Percentiles rank a stretch among this genome's conserved stretches.
Evolutionary conservation across 441 rosid species (phyloP).

Genomic region (Bocquillonia castaneifolia): DNA sequence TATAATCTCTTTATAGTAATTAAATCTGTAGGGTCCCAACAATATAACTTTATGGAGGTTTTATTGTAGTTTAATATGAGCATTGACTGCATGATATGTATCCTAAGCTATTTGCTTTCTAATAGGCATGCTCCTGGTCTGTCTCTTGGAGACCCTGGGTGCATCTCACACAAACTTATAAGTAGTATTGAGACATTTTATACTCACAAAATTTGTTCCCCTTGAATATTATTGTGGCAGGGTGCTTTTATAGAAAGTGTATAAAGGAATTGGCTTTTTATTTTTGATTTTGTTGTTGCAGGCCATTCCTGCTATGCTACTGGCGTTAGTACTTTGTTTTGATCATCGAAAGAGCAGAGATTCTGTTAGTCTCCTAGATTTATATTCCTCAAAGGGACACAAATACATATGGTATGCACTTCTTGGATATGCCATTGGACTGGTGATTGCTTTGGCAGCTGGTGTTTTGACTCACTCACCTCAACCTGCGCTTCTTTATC

Average conservation of each 20-base stretch:
- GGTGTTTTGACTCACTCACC: slow-evolving; percentile 78
- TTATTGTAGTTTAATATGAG: too few species aligned
- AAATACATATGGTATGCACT: slow-evolving; percentile 86
- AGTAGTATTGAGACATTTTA: too few species aligned
- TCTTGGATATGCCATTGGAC: slow-evolving; percentile 81
- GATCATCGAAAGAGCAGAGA: slow-evolving; percentile 83
- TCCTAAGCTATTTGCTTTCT: not conserved
- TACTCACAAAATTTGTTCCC: too few species aligned
- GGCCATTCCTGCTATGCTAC: slow-evolving; percentile 96
- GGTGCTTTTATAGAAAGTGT: not conserved
- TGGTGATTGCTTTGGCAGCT: slow-evolving; percentile 70
- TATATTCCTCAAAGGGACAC: slow-evolving; percentile 70
- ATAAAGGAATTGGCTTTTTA: slow-evolving; percentile 7
- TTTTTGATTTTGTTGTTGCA: slow-evolving; percentile 28
- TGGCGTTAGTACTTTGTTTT: slow-evolving; percentile 78
- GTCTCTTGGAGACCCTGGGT: not conserved
- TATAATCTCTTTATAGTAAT: too few species aligned
- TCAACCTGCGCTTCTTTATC: slow-evolving; percentile 91
- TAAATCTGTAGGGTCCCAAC: too few species aligned
- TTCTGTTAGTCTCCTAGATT: slow-evolving; percentile 55
- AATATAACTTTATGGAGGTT: too few species aligned
- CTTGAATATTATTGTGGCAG: not conserved
- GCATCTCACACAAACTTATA: not conserved
- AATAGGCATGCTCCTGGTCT: not conserved
- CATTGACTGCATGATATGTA: not conserved